Conservation (phyloP, 2,329 filamentous ascomycete genomes). For the Fusarium beomiforme region DNA sequence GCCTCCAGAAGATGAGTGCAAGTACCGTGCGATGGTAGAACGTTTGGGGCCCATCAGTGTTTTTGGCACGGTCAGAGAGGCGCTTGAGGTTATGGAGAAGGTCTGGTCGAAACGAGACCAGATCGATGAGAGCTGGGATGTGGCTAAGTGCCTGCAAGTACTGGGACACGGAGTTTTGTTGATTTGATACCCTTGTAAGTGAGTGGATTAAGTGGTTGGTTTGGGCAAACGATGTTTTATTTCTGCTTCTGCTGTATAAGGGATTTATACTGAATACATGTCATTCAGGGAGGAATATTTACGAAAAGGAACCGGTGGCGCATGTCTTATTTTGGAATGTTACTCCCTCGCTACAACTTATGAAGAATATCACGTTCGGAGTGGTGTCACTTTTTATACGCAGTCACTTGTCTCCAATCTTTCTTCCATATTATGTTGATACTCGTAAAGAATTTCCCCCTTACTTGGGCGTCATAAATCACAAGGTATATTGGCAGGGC, state of each 20-base stretch:
- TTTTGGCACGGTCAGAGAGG: constrained; percentile 58
- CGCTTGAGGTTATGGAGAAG: constrained; percentile 57
- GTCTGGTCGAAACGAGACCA: constrained; percentile 55
- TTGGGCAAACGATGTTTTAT: neutral
- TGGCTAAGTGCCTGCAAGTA: constrained; percentile 55
- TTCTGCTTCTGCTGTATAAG: neutral
- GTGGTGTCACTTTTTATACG: no score
- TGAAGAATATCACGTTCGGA: neutral
- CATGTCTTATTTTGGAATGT: neutral
- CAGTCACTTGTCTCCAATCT: neutral
- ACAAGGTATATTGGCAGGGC: neutral
- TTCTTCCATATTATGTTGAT: neutral
- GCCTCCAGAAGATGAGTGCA: constrained; percentile 51
- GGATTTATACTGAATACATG: neutral
- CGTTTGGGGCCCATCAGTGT: constrained; percentile 55
- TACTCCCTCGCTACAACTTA: neutral
- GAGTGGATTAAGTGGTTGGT: neutral
- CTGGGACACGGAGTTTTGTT: constrained; percentile 53
- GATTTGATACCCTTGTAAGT: constrained; percentile 46
- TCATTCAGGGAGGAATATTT: neutral
- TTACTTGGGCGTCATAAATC: neutral
- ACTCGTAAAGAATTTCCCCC: neutral
- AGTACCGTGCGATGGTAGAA: constrained; percentile 54
- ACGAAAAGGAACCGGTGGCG: neutral
- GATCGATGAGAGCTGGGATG: constrained; percentile 56